These are phyloP conservation scores for Udeniomyces megalosporus DNA, from an alignment of 768 basidiomycete species.

Conservation along the genomic window DNA sequence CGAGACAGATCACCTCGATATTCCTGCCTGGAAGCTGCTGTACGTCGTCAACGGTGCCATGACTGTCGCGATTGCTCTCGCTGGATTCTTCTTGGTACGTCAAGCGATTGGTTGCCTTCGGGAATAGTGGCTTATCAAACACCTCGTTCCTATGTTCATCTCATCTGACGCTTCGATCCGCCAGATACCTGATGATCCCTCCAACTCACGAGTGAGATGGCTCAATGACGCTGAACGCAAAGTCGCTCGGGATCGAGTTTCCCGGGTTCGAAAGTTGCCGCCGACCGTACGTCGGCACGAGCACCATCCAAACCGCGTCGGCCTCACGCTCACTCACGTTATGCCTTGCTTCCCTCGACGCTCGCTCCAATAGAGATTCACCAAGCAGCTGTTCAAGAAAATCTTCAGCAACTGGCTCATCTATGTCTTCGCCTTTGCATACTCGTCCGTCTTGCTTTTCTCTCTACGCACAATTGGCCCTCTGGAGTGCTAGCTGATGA, in stretches of 20 bases:
- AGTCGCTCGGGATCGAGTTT: constrained; percentile 17
- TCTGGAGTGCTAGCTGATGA: too few relatives aligned
- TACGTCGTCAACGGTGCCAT: constrained; percentile 17
- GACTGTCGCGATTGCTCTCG: constrained; percentile 18
- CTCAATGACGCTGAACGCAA: constrained; percentile 16
- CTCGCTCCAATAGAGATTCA: too few relatives aligned
- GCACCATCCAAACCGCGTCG: too few relatives aligned
- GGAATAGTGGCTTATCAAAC: neutral
- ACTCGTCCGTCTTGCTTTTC: neutral
- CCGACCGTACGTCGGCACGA: too few relatives aligned
- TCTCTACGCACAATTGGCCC: too few relatives aligned
- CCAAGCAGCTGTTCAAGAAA: constrained; percentile 10
- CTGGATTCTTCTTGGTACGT: constrained; percentile 1
- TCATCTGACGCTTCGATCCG: neutral
- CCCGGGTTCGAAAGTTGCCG: constrained; percentile 15
- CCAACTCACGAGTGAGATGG: constrained; percentile 17
- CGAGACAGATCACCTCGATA: too few relatives aligned
- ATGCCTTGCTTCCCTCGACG: too few relatives aligned
- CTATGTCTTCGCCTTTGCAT: constrained; percentile 17
- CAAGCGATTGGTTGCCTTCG: neutral
- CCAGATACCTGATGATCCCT: constrained; percentile 13
- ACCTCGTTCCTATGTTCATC: neutral
- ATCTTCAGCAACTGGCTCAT: constrained; percentile 16
- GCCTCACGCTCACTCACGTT: too few relatives aligned
- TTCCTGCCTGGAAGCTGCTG: constrained; percentile 20